phyloP scores from a whole-genome alignment of 1,284 basidiomycete species.

The Ceratobasidium sp. region DNA sequence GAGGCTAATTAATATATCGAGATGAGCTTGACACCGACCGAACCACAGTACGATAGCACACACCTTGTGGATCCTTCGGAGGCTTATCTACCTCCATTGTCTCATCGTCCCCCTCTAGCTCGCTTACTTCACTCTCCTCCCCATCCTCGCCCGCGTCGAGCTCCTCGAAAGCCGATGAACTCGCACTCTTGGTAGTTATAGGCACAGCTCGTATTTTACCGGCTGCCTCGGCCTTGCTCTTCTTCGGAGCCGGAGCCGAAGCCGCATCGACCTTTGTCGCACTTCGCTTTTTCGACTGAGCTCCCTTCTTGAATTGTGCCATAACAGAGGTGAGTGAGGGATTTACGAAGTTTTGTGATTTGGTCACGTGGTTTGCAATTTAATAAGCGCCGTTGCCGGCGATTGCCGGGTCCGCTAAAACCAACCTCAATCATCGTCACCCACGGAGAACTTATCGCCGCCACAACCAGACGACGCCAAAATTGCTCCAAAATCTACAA shows the following conservation, averaged over 20 bases:
- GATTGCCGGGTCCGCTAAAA: too few species aligned
- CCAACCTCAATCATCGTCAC: too few species aligned
- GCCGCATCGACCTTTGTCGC: background rate
- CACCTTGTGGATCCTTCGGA: constrained; percentile 39
- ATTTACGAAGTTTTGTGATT: constrained; percentile 34
- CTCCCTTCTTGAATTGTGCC: constrained; percentile 23
- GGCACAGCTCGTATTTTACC: constrained; percentile 37
- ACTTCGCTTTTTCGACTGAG: constrained; percentile 5
- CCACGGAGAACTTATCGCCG: too few species aligned
- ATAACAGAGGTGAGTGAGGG: constrained; percentile 13
- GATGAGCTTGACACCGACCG: background rate
- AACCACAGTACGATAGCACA: background rate
- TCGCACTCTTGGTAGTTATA: constrained; percentile 47
- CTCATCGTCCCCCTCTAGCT: background rate
- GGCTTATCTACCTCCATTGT: constrained; percentile 9
- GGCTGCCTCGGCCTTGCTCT: background rate
- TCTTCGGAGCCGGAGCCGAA: constrained; percentile 14
- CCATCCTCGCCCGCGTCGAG: constrained; percentile 22
- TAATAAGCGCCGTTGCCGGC: background rate
- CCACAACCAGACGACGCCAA: too few species aligned
- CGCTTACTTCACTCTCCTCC: constrained; percentile 14
- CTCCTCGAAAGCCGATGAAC: constrained; percentile 25
- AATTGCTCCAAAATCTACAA: too few species aligned
- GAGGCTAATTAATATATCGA: constrained; percentile 59
- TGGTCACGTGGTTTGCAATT: constrained; percentile 19